These are phyloP conservation scores for Silene uniflora DNA, from an alignment of 148 eudicot genomes.

Conservation along the genomic window DNA sequence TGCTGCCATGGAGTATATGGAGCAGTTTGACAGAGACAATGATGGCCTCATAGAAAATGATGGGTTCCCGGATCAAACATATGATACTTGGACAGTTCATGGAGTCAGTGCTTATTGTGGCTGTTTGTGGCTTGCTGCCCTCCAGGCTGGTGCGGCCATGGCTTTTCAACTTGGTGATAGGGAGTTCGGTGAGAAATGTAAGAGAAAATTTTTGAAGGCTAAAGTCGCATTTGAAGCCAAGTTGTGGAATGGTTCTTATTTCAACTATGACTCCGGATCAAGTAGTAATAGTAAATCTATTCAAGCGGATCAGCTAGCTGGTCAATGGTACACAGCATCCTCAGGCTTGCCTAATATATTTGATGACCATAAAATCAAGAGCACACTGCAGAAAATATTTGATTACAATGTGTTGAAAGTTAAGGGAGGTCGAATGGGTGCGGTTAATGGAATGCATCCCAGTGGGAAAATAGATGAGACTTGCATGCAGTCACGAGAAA, in stretches of 20 bases:
- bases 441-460: slow-evolving; percentile 95
- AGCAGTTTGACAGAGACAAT: slow-evolving; percentile 80
- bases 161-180: slow-evolving; percentile 79
- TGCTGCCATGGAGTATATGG: slow-evolving; percentile 97
- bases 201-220: slow-evolving; percentile 60
- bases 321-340: slow-evolving; percentile 95
- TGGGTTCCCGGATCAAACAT: slow-evolving; percentile 97
- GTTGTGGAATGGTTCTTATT: slow-evolving; percentile 94
- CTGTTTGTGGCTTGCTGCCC: slow-evolving; percentile 94
- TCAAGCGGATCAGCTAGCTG: slow-evolving; percentile 95
- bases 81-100: slow-evolving; percentile 98
- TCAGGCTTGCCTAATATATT: slow-evolving; percentile 87
- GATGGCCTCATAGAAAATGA: slow-evolving; percentile 95
- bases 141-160: slow-evolving; percentile 95
- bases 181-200: slow-evolving; percentile 77
- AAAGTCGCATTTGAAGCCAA: slow-evolving; percentile 63
- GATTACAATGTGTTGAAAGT: slow-evolving; percentile 96
- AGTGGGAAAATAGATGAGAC: slow-evolving; percentile 92
- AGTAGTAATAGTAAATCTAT: slow-evolving; percentile 93
- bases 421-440: slow-evolving; percentile 89
- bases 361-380: slow-evolving; percentile 62
- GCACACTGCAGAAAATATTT: slow-evolving; percentile 67
- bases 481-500: slow-evolving; percentile 98
- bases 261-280: slow-evolving; percentile 97
- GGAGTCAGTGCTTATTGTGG: slow-evolving; percentile 98